Evolutionary conservation across 2,329 filamentous ascomycete genomes (phyloP), one percentile per base, ranked within the genome.

Genomic region (Penicillium sp.): DNA sequence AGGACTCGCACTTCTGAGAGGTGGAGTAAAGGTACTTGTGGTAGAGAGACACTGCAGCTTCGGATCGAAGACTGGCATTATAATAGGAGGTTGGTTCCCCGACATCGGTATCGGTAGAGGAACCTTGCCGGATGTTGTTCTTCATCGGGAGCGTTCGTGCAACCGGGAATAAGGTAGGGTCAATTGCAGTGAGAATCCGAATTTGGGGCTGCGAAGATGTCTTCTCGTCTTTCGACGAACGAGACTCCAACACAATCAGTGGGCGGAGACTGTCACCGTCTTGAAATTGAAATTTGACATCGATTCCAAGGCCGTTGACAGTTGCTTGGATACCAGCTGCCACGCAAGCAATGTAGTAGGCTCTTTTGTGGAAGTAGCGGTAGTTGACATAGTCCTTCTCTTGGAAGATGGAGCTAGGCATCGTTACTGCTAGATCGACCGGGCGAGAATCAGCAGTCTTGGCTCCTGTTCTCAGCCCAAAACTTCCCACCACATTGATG

Each of bases 311-410:
- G 4, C 78, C 79, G 48, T 87, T 76, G 3, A 55, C 58, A 22
- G 83, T 78, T 39, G 84, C 80, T 64, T 87, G 86, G 54, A 98
- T 79, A 4, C 85, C 87, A 34, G 86, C 87, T 14, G 92, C 88
- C 57, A 98, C 80, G 64, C 90, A 91, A 37, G 93, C 91, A 53
- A 98, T 80, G 72, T 96, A 98, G 76, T 94, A 98, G 12, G 95
- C 90, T 63, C 93, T 84, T 71, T 96, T 96, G 79, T 97, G 93
- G 72, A 97, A 96, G 78, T 96, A 98, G 62, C 95, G 87, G 80
- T 95, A 84, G 74, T 96, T 92, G 52, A 93, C 83, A 73, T 94
- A 97, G 76, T 99, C 95, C 77, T 98, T 98, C 47, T 96, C 91
- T 71, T 96, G 92, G 69, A 98, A 93, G 12, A 96, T 78, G 0